Evolutionary conservation across 345 rosid species (phyloP), one percentile per base, ranked within the genome.

Genomic region (Sonneratia alba): DNA sequence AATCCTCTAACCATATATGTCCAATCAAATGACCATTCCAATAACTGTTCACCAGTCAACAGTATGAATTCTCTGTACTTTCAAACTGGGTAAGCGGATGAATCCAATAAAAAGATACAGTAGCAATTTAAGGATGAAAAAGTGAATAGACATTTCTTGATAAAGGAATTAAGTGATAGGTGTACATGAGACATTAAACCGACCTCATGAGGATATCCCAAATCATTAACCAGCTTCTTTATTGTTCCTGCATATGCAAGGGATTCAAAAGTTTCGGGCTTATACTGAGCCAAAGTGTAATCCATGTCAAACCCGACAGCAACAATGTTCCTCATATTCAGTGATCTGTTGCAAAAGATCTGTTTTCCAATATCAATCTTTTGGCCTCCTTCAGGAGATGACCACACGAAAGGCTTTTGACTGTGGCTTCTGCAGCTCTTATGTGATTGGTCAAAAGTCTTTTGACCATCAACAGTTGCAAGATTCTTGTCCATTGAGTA

Each of bases 261-360:
- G 66, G 97, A 79, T 79, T 95, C 99, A 68, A 95, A 95, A 64
- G 99, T 92, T 72, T 90, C 99, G 43, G 97, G 87, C 74, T 86
- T 95, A 84, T 95, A 95, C 73, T 95, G 99, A 36, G 99, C 99
- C 81, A 92, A 82, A 27, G 99, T 95, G 79, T 95, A 95, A 79
- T 95, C 99, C 99, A 95, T 95, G 80, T 95, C 98, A 81, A 95
- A 92, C 53, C 99, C 99, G 55, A 95, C 90, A 21, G 99, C 97
- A 34, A 90, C 79, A 16, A 90, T 90, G 79, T 83, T 95, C 85
- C 77, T 95, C 99, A 95, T 95, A 79, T 95, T 92, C 81, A 95
- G 78, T 57, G 98, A 87, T 80, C 98, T 87, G 77, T 92, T 95
- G 87, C 99, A 95, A 76, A 95, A 95, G 55, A 95, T 95, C 77